Evolutionary conservation across 345 rosid genomes (phyloP).

Genomic region (Syzygium aromaticum): DNA sequence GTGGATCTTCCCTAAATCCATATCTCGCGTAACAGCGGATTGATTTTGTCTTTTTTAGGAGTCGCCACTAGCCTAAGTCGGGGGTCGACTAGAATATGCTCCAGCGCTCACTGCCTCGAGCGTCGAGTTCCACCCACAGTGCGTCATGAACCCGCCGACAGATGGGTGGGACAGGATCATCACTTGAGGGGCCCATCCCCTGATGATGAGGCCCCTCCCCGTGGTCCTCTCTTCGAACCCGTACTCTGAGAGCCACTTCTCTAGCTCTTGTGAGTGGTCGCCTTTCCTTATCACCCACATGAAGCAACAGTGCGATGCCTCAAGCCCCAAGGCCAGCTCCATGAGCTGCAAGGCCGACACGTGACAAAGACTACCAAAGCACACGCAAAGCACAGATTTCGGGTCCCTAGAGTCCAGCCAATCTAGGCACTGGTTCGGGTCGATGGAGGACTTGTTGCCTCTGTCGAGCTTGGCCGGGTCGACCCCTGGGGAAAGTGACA

Average conservation of each 20-base stretch:
- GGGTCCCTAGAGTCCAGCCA: conserved; percentile 26
- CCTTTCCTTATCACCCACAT: conserved; percentile 49
- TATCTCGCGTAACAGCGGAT: too few species aligned
- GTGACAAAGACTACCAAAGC: conserved; percentile 35
- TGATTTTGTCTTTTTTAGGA: too few species aligned
- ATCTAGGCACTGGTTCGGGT: conserved; percentile 4
- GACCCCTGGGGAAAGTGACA: conserved; percentile 9
- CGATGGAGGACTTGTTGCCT: conserved; percentile 23
- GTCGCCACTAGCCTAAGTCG: too few species aligned
- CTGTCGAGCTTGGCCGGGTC: conserved; percentile 2
- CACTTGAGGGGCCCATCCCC: conserved; percentile 61
- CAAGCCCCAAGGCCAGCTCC: conserved; percentile 33
- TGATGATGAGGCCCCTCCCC: conserved; percentile 30
- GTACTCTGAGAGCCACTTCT: conserved; percentile 16
- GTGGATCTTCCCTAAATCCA: too few species aligned
- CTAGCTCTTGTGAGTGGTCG: conserved; percentile 12
- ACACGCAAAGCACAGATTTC: conserved; percentile 31
- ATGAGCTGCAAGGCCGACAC: conserved; percentile 18
- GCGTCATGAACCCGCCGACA: conserved; percentile 49
- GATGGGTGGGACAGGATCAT: conserved; percentile 41
- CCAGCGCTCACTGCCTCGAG: conserved; percentile 36
- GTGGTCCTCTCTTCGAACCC: conserved; percentile 12
- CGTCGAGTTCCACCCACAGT: conserved; percentile 66
- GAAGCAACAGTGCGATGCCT: conserved; percentile 28
- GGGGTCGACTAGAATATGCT: too few species aligned